Evolutionary conservation across 208 protist species (phyloP).

Genomic region (Crithidia mellificae): DNA sequence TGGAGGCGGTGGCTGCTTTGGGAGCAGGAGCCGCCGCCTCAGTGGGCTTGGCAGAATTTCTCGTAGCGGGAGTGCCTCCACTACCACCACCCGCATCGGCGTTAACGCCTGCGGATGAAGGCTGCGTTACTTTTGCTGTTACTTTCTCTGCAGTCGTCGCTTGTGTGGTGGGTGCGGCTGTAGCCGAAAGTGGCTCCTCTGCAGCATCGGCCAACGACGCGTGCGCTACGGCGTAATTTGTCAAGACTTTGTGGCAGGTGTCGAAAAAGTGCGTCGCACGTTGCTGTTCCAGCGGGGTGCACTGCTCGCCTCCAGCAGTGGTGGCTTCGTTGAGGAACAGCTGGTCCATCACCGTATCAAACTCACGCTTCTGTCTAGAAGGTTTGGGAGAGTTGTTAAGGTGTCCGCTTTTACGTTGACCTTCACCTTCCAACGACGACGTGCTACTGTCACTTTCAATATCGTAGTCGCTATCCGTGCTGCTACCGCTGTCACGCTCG

Average conservation of each 20-base stretch:
- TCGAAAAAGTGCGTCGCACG: conserved; percentile 45
- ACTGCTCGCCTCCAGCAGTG: conserved; percentile 21
- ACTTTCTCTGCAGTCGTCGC: no score
- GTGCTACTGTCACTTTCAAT: background rate
- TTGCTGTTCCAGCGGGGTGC: conserved; percentile 38
- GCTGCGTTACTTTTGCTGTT: background rate
- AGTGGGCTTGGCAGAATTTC: no score
- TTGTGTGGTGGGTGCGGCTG: no score
- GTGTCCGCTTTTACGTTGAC: background rate
- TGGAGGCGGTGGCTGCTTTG: background rate
- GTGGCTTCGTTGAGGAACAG: conserved; percentile 1
- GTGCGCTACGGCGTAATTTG: conserved; percentile 47
- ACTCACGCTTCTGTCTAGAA: background rate
- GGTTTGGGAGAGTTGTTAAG: background rate
- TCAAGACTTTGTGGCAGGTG: conserved; percentile 51
- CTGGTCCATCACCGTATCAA: conserved; percentile 6
- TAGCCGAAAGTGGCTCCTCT: no score
- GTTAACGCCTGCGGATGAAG: no score
- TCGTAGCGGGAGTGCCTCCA: no score
- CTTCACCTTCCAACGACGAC: conserved; percentile 1
- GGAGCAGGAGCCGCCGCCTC: no score
- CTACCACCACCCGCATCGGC: no score
- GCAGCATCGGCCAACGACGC: background rate
- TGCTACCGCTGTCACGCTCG: background rate
- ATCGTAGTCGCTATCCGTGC: background rate